phyloP scores from a whole-genome alignment of 192 early-diverging fungal genomes.

The Rhizoclosmatium globosum region DNA sequence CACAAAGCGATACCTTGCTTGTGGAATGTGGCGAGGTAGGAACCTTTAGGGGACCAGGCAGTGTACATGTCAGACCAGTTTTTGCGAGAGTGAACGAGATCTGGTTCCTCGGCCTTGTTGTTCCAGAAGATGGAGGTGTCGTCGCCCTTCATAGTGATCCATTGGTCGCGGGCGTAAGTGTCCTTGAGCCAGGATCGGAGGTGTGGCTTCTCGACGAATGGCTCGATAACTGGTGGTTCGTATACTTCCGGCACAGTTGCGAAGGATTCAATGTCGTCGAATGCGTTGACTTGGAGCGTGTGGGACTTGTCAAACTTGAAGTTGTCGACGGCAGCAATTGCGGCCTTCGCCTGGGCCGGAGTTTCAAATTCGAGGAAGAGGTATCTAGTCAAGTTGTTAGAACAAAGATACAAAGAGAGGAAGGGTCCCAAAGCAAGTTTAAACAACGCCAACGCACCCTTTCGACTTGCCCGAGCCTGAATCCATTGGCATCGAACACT shows the following conservation, averaged over 20 bases:
- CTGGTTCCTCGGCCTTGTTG: constrained; percentile 78
- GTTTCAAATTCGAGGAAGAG: constrained; percentile 95
- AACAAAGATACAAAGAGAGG: constrained; percentile 12
- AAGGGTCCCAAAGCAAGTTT: not conserved
- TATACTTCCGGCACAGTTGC: constrained; percentile 75
- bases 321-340: constrained; percentile 79
- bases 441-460: constrained; percentile 63
- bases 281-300: constrained; percentile 82
- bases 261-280: constrained; percentile 92
- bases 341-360: constrained; percentile 79
- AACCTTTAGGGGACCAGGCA: constrained; percentile 94
- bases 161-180: constrained; percentile 87
- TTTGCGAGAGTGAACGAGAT: constrained; percentile 74
- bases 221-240: constrained; percentile 73
- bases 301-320: constrained; percentile 85
- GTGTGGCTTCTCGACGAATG: constrained; percentile 84
- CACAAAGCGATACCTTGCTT: constrained; percentile 93
- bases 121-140: constrained; percentile 91
- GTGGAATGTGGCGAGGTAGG: constrained; percentile 94
- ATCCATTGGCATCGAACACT: constrained; percentile 90
- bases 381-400: constrained; percentile 58
- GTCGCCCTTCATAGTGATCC: constrained; percentile 84
- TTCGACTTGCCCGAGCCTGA: constrained; percentile 76
- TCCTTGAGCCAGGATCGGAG: constrained; percentile 91
- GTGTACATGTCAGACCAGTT: constrained; percentile 97